Evolutionary conservation across 805 yeast genomes (phyloP).

Genomic region (Spathaspora passalidarum): DNA sequence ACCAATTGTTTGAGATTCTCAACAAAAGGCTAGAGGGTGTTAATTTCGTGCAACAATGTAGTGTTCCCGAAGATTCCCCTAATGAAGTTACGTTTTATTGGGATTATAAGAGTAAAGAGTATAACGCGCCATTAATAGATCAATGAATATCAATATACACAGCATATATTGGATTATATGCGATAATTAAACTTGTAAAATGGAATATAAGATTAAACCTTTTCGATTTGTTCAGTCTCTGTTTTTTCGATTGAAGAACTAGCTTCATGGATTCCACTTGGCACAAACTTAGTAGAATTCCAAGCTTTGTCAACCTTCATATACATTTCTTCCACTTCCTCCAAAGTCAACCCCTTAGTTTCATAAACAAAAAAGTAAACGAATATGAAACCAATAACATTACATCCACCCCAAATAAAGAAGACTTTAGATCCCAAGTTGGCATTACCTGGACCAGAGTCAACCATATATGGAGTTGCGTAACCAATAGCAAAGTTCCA

Average conservation of each 20-base stretch:
- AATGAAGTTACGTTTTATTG: slow-evolving; percentile 35
- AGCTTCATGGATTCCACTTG: slow-evolving; percentile 16
- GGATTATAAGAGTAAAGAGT: slow-evolving; percentile 26
- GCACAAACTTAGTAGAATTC: slow-evolving; percentile 29
- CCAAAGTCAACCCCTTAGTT: slow-evolving; percentile 41
- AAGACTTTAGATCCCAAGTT: slow-evolving; percentile 39
- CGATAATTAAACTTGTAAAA: neutral
- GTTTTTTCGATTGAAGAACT: neutral
- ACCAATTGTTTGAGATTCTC: slow-evolving; percentile 29
- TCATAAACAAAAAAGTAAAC: slow-evolving; percentile 35
- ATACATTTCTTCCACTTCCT: slow-evolving; percentile 41
- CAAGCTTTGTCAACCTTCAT: slow-evolving; percentile 30
- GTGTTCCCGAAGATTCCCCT: slow-evolving; percentile 17
- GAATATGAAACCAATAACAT: slow-evolving; percentile 30
- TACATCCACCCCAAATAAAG: slow-evolving; percentile 43
- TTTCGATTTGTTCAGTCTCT: neutral
- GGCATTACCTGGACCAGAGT: slow-evolving; percentile 35
- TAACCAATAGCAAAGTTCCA: slow-evolving; percentile 42
- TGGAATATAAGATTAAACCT: slow-evolving; percentile 1
- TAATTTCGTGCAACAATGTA: slow-evolving; percentile 26
- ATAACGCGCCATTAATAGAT: slow-evolving; percentile 7
- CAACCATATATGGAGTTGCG: slow-evolving; percentile 42
- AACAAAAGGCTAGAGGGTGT: slow-evolving; percentile 22
- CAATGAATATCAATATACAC: neutral
- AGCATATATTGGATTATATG: neutral